Conservation (phyloP, 306 rosid species). For the Rosa lucieae region DNA sequence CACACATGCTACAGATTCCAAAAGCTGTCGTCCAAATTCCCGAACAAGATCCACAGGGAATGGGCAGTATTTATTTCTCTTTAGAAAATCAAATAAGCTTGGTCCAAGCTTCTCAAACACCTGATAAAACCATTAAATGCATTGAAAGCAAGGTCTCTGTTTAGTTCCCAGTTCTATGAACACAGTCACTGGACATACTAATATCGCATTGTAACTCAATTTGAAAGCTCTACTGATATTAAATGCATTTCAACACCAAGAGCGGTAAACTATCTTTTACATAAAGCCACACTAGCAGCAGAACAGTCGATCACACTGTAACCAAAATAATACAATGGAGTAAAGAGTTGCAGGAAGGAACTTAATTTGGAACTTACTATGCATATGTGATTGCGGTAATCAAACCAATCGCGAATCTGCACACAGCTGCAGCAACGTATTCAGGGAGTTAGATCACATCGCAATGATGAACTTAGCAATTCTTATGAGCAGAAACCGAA, state of each 20-base stretch:
- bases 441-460: conserved; percentile 23
- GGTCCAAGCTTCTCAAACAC: conserved; percentile 99
- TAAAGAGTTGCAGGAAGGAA: conserved; percentile 11
- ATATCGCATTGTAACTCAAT: conserved; percentile 27
- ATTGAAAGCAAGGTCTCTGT: conserved; percentile 68
- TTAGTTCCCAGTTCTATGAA: conserved; percentile 60
- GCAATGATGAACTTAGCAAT: conserved; percentile 24
- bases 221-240: conserved; percentile 18
- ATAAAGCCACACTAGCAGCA: conserved; percentile 4
- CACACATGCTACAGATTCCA: conserved; percentile 99
- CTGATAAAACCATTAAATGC: conserved; percentile 91
- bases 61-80: conserved; percentile 97
- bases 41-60: conserved; percentile 99
- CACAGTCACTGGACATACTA: conserved; percentile 40
- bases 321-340: background rate
- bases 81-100: conserved; percentile 98
- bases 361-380: conserved; percentile 62
- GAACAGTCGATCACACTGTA: background rate
- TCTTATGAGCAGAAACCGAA: conserved; percentile 10
- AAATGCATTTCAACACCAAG: background rate
- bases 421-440: conserved; percentile 70
- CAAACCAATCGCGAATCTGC: conserved; percentile 84
- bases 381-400: conserved; percentile 93
- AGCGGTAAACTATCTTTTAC: background rate
- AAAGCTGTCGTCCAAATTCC: conserved; percentile 99